Base-by-base conservation (phyloP, 2,329 filamentous ascomycete genomes). In the Ophiostoma perfectum region DNA sequence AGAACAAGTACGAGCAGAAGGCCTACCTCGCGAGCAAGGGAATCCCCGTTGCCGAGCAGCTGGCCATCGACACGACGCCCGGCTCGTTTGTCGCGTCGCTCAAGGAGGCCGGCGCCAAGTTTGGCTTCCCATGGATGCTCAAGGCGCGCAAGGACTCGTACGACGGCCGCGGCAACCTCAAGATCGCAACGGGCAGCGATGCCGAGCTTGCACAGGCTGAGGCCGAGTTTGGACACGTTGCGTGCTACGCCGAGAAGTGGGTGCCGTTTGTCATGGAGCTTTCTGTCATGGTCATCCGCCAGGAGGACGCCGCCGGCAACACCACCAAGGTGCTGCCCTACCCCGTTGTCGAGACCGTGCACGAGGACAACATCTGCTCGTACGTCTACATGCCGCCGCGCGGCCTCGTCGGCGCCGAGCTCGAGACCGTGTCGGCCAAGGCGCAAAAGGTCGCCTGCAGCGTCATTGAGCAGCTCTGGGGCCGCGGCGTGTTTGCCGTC, bases 361-460 rank as follows among this genome's bases (percentile, higher is more conserved):
- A 99, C 74, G 92, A 97, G 78, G 91, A 98, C 78, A 95, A 88
- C 75, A 93, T 99, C 74, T 98, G 95, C 85, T 95, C 96, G 74
- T 88, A 93, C 72, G 92, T 94, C 2, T 97, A 73, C 68, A 89
- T 90, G 66, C 95, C 95, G 2, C 91, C 94, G 0, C 85, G 93
- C 5, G 47, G 58, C 1, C 64, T 68, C n/a, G 14, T n/a, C 4
- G 67, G 39, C 49, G 83, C 85, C 6, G 88, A 96, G 3, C 81
- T 87, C 0, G 79, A 82, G 0, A 78, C 81, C 1, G 82, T 90
- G 52, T 85, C 86, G 70, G 78, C 86, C 72, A 80, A 85, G 74
- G 93, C 93, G 0, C 88, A 92, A 75, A 84, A 88, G 58, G 83
- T 97, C 0, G 95, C 93, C 0, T 86, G 87, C 73, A 87, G 90